Percentiles rank a stretch among this genome's conserved stretches.
These are phyloP conservation scores for Hemisphaericaspora lyxosophila DNA, from an alignment of 1,139 yeast species.

Conservation along the genomic window DNA sequence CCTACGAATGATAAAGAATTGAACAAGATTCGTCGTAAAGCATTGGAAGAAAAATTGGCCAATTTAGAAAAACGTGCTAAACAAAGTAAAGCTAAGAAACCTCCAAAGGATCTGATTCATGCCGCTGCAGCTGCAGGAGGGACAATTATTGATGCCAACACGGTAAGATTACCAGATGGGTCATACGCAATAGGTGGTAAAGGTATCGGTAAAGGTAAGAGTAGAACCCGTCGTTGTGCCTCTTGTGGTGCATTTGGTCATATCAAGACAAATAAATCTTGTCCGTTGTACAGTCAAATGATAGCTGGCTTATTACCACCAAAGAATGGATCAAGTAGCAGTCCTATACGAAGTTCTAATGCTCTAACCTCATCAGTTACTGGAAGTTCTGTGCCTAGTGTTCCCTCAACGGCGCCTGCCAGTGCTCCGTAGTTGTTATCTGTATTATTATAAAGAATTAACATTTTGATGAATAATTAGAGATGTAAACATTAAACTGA, in stretches of 20 bases:
- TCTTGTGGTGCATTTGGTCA: constrained; percentile 97
- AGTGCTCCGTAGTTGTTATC: constrained; percentile 1
- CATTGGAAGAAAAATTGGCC: constrained; percentile 82
- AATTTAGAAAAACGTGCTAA: constrained; percentile 70
- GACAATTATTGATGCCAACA: constrained; percentile 41
- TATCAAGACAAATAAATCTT: constrained; percentile 82
- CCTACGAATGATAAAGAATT: constrained; percentile 86
- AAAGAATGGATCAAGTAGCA: constrained; percentile 6
- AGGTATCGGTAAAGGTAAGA: constrained; percentile 73
- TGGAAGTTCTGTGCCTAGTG: neutral
- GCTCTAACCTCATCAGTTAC: neutral
- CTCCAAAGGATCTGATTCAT: constrained; percentile 38
- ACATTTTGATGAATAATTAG: neutral
- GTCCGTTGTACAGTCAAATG: constrained; percentile 70
- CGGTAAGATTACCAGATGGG: constrained; percentile 47
- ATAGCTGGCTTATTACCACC: constrained; percentile 20
- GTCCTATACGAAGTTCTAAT: constrained; percentile 3
- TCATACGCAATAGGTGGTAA: constrained; percentile 55
- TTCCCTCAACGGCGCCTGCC: constrained; percentile 2
- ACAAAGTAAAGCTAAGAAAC: constrained; percentile 43
- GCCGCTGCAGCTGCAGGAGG: constrained; percentile 53
- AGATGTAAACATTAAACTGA: too few relatives aligned
- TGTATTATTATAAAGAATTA: neutral
- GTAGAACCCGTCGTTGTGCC: constrained; percentile 83
- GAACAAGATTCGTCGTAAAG: constrained; percentile 73